Conservation (phyloP, 495 filamentous ascomycete species). For the Penicillium canescens region DNA sequence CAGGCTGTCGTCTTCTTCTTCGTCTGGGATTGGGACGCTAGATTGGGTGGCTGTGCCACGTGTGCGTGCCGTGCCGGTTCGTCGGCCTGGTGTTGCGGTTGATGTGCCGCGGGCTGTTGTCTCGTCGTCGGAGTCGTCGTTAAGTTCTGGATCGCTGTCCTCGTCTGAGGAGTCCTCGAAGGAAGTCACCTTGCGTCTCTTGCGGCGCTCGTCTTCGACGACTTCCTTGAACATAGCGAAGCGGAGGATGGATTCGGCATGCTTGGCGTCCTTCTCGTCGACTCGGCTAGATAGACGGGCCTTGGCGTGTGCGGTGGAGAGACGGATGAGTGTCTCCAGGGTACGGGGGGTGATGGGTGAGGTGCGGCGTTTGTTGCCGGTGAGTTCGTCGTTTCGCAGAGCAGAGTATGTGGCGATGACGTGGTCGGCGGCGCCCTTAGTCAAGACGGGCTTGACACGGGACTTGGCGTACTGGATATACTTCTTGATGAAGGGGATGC, state of each 20-base stretch:
- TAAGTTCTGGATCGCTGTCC: conserved; percentile 37
- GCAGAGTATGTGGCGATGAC: conserved; percentile 92
- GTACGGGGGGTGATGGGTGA: conserved; percentile 96
- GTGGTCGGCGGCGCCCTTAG: conserved; percentile 89
- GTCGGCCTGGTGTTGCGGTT: conserved; percentile 35
- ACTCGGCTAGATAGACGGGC: conserved; percentile 88
- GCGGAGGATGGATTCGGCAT: conserved; percentile 86
- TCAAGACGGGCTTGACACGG: conserved; percentile 85
- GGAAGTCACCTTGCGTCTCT: conserved; percentile 57
- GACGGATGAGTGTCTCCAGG: conserved; percentile 94
- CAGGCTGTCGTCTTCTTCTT: conserved; percentile 47
- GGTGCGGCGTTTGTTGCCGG: conserved; percentile 89
- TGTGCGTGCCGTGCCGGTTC: conserved; percentile 37
- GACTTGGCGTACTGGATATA: conserved; percentile 98
- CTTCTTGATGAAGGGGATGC: conserved; percentile 99
- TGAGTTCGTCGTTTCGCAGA: conserved; percentile 93
- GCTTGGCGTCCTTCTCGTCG: conserved; percentile 84
- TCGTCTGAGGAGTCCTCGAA: conserved; percentile 53
- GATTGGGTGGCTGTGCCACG: conserved; percentile 44
- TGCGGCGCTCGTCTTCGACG: conserved; percentile 80
- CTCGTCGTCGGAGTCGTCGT: conserved; percentile 37
- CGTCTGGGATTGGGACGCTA: conserved; percentile 33
- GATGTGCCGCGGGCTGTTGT: conserved; percentile 30
- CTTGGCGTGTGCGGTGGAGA: conserved; percentile 96
- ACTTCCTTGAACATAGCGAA: conserved; percentile 99